Evolutionary conservation across 2,329 filamentous ascomycete species (phyloP).

Genomic region (Lasiodiplodia gonubiensis): DNA sequence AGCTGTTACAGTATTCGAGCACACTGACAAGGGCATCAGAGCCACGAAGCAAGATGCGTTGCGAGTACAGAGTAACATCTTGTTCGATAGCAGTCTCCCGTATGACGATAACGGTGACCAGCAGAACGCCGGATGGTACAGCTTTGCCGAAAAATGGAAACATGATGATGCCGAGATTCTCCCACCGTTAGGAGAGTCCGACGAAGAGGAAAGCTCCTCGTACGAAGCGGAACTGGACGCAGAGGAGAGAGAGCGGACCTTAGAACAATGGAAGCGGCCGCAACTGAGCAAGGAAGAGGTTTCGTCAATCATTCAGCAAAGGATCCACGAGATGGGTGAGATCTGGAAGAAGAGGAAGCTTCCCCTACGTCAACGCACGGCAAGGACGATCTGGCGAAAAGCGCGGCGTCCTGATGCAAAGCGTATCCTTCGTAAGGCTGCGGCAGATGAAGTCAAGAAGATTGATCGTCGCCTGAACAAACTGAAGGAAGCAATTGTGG

Average conservation of each 20-base stretch:
- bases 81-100: slow-evolving; percentile 32
- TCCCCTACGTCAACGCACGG: slow-evolving; percentile 61
- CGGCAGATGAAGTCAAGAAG: slow-evolving; percentile 51
- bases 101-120: slow-evolving; percentile 33
- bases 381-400: slow-evolving; percentile 66
- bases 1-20: slow-evolving; percentile 42
- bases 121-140: slow-evolving; percentile 32
- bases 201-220: slow-evolving; percentile 38
- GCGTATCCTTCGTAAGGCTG: slow-evolving; percentile 51
- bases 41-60: slow-evolving; percentile 38
- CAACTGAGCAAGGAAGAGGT: slow-evolving; percentile 53
- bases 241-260: slow-evolving; percentile 58
- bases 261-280: slow-evolving; percentile 37
- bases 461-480: slow-evolving; percentile 62
- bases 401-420: slow-evolving; percentile 54
- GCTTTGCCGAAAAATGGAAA: slow-evolving; percentile 50
- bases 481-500: slow-evolving; percentile 59
- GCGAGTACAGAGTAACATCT: slow-evolving; percentile 25
- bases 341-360: slow-evolving; percentile 66
- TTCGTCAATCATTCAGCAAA: slow-evolving; percentile 59
- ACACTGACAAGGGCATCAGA: slow-evolving; percentile 29
- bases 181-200: slow-evolving; percentile 63
- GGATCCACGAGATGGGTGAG: slow-evolving; percentile 57
- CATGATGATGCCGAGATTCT: slow-evolving; percentile 53
- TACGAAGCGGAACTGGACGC: slow-evolving; percentile 38